phyloP scores from a whole-genome alignment of 345 rosid genomes.

The Euclidium syriacum region DNA sequence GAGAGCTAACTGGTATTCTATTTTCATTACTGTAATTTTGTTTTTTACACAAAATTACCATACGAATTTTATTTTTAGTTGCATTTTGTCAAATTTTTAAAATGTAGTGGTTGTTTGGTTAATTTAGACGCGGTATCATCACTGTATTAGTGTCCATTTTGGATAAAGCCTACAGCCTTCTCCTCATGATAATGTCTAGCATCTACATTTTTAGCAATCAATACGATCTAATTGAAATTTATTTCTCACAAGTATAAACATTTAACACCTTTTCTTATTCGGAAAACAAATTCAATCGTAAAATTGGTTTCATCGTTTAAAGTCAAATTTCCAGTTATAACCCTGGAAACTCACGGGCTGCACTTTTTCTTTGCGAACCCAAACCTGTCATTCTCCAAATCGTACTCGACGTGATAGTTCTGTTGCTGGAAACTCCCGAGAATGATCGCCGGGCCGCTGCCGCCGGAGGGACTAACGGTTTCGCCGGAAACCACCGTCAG shows the following conservation, averaged over 20 bases:
- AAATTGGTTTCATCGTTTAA: not conserved
- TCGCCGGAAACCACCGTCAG: constrained; percentile 43
- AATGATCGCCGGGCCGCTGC: constrained; percentile 67
- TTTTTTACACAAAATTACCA: no score
- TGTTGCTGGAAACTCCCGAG: constrained; percentile 83
- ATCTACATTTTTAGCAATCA: not conserved
- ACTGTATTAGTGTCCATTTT: constrained; percentile 2
- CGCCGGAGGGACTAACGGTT: constrained; percentile 17
- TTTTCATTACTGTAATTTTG: no score
- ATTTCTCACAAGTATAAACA: constrained; percentile 14
- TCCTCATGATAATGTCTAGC: not conserved
- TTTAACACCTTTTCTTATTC: constrained; percentile 11
- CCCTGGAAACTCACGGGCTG: constrained; percentile 21
- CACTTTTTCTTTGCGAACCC: constrained; percentile 64
- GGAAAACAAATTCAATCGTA: constrained; percentile 10
- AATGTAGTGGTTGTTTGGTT: not conserved
- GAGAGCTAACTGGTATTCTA: no score
- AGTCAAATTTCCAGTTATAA: constrained; percentile 7
- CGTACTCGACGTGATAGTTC: constrained; percentile 70
- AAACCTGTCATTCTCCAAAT: constrained; percentile 59
- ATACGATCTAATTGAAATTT: not conserved
- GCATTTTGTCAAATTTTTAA: not conserved
- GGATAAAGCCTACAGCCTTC: not conserved
- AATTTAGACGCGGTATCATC: constrained; percentile 10
- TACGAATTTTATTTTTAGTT: no score